Evolutionary conservation across 805 yeast genomes (phyloP).

Genomic region (Cyberlindnera xylosilytica): DNA sequence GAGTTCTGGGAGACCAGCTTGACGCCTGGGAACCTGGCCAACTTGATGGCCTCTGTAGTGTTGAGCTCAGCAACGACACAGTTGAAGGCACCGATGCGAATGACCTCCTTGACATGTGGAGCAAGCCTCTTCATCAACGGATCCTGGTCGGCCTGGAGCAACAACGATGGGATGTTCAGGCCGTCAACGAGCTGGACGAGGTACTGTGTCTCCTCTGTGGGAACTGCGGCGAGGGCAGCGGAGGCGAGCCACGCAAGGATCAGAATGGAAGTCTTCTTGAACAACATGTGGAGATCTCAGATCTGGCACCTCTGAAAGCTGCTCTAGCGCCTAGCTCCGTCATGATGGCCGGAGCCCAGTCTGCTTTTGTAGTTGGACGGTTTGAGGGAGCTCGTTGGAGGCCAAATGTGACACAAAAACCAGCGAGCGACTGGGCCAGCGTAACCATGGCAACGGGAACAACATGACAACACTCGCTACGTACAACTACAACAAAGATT

Average conservation of each 20-base stretch:
- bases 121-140: constrained; percentile 5
- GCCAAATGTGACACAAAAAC: too few relatives aligned
- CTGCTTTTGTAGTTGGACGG: too few relatives aligned
- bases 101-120: constrained; percentile 5
- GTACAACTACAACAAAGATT: too few relatives aligned
- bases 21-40: constrained; percentile 2
- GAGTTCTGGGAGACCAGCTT: constrained; percentile 5
- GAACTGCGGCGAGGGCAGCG: background rate
- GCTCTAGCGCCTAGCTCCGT: too few relatives aligned
- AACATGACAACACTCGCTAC: too few relatives aligned
- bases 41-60: background rate
- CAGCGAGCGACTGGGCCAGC: too few relatives aligned
- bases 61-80: constrained; percentile 12
- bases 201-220: background rate
- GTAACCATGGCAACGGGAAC: too few relatives aligned
- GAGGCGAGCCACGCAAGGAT: too few relatives aligned
- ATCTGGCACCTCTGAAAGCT: too few relatives aligned
- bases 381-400: too few relatives aligned
- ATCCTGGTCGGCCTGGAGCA: constrained; percentile 1
- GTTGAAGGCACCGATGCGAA: constrained; percentile 12
- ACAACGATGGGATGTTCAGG: constrained; percentile 5
- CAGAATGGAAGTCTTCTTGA: background rate
- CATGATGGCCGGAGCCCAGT: too few relatives aligned
- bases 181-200: constrained; percentile 11
- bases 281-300: background rate